Evolutionary conservation across 352 stramenopile species (phyloP).

Genomic region (Phytophthora crassamura): DNA sequence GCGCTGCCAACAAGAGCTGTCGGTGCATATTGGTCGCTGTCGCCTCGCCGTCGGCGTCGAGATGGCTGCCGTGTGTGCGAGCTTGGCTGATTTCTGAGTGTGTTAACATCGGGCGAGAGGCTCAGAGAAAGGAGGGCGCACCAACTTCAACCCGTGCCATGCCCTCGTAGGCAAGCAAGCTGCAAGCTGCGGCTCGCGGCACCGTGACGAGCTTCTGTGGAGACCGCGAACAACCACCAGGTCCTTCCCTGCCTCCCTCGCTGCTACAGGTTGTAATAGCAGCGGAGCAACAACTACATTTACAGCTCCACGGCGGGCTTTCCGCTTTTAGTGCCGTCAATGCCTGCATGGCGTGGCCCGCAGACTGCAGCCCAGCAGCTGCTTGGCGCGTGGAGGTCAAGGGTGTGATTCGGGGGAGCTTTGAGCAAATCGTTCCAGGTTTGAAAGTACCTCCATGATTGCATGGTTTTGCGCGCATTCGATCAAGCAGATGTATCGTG

Average conservation of each 20-base stretch:
- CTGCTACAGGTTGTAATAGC: too few species aligned
- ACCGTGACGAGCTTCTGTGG: conserved; percentile 4
- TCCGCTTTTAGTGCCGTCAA: neutral
- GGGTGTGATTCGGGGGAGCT: conserved; percentile 2
- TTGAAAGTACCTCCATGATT: conserved; percentile 4
- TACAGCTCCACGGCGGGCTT: too few species aligned
- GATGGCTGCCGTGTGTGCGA: conserved; percentile 3
- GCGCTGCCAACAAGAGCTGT: too few species aligned
- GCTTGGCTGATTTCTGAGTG: conserved; percentile 14
- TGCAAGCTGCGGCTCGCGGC: neutral
- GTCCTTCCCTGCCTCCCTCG: too few species aligned
- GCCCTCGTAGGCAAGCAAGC: neutral
- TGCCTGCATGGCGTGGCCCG: neutral
- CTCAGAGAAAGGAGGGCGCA: conserved; percentile 7
- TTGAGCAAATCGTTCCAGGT: conserved; percentile 24
- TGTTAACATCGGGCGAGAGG: conserved; percentile 18
- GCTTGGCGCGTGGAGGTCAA: conserved; percentile 28
- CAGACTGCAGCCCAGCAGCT: conserved; percentile 8
- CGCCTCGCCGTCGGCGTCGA: neutral
- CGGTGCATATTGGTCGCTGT: too few species aligned
- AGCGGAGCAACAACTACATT: too few species aligned
- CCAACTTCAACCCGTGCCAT: conserved; percentile 14
- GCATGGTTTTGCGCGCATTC: too few species aligned
- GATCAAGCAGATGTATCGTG: too few species aligned
- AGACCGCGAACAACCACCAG: neutral